These are phyloP conservation scores for Podospora fimiseda DNA, from an alignment of 495 filamentous ascomycete genomes.

Conservation along the genomic window DNA sequence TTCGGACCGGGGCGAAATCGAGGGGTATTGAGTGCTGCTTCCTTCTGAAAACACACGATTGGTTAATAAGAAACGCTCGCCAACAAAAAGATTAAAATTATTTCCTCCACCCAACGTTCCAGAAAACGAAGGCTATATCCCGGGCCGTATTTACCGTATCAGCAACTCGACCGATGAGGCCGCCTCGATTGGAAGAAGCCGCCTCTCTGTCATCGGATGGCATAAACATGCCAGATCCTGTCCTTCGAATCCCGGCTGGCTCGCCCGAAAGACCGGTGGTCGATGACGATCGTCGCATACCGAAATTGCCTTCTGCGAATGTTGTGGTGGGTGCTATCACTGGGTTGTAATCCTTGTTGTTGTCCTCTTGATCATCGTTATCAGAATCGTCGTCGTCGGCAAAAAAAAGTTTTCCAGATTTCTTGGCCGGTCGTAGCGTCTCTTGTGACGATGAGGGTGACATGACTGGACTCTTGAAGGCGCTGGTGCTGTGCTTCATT, in stretches of 20 bases:
- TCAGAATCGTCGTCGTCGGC: constrained; percentile 43
- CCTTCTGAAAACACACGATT: constrained; percentile 31
- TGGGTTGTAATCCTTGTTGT: constrained; percentile 43
- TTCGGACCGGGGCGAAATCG: constrained; percentile 25
- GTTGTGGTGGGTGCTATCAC: constrained; percentile 2
- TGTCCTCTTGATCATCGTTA: constrained; percentile 61
- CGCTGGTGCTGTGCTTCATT: constrained; percentile 45
- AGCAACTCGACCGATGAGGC: constrained; percentile 73
- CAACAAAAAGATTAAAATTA: constrained; percentile 33
- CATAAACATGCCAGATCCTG: constrained; percentile 80
- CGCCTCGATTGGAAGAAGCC: constrained; percentile 40
- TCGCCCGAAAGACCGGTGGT: constrained; percentile 32
- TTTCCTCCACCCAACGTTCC: constrained; percentile 93
- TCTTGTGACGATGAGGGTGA: constrained; percentile 69
- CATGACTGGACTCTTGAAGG: constrained; percentile 44
- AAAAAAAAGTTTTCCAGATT: constrained; percentile 64
- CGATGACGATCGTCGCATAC: constrained; percentile 31
- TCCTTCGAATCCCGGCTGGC: constrained; percentile 56
- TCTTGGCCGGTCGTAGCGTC: constrained; percentile 63
- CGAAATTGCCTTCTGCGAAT: constrained; percentile 14
- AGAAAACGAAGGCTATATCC: constrained; percentile 94
- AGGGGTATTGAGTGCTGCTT: constrained; percentile 21
- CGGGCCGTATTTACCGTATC: constrained; percentile 94
- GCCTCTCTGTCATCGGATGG: constrained; percentile 68
- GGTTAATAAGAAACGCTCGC: constrained; percentile 31